phyloP scores from a whole-genome alignment of 2,329 filamentous ascomycete species.

The Calonectria fujianensis region DNA sequence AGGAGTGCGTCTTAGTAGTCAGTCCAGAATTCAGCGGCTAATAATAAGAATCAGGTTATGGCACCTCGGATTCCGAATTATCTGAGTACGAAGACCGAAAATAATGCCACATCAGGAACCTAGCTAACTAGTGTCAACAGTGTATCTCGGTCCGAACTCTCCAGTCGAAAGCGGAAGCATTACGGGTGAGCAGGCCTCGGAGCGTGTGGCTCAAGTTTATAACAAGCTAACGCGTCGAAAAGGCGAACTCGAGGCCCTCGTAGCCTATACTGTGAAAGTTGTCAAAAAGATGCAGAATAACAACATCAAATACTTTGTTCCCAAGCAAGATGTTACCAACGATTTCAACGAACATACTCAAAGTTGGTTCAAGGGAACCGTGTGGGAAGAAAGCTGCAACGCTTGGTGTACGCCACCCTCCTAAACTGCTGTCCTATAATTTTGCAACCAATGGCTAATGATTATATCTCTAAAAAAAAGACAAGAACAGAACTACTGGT shows the following conservation, averaged over 20 bases:
- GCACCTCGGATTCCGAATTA: constrained; percentile 8
- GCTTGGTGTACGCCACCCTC: neutral
- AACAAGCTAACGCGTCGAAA: neutral
- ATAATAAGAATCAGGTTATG: neutral
- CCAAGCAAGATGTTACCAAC: neutral
- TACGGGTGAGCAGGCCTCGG: neutral
- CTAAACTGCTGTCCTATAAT: neutral
- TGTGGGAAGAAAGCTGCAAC: constrained; percentile 15
- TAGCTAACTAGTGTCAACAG: neutral
- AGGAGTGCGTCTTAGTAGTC: neutral
- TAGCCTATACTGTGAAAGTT: neutral
- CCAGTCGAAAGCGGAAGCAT: constrained; percentile 16
- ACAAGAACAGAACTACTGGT: neutral
- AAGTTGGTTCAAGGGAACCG: constrained; percentile 8
- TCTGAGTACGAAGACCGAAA: neutral
- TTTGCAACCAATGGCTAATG: neutral
- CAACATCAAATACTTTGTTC: constrained; percentile 18
- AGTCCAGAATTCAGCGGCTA: neutral
- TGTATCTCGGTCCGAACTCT: constrained; percentile 12
- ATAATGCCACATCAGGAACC: too few relatives aligned
- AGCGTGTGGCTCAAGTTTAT: neutral
- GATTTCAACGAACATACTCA: constrained; percentile 12
- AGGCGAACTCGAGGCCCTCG: constrained; percentile 4
- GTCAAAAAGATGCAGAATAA: constrained; percentile 24
- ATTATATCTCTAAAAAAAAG: neutral